phyloP scores from a whole-genome alignment of 306 rosid species.

The Prunus armeniaca region DNA sequence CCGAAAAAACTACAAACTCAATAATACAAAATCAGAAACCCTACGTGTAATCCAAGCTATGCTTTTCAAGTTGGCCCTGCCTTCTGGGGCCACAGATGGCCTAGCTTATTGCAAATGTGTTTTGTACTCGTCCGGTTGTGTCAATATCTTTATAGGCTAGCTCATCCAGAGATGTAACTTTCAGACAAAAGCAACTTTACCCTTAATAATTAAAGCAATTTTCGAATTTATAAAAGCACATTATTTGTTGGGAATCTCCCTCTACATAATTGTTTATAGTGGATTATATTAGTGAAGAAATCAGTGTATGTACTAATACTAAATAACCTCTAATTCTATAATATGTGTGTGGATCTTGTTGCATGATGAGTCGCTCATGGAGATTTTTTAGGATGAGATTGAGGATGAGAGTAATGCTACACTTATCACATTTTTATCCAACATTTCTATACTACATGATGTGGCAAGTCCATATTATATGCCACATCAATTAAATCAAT shows the following conservation, averaged over 20 bases:
- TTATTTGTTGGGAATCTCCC: background rate
- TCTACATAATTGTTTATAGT: background rate
- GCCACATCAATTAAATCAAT: too few species aligned
- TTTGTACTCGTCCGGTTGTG: background rate
- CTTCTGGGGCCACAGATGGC: background rate
- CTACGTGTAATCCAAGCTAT: background rate
- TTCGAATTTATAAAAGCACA: background rate
- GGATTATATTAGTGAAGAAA: background rate
- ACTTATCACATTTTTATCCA: too few species aligned
- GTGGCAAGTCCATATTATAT: too few species aligned
- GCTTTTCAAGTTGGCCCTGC: background rate
- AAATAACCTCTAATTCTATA: background rate
- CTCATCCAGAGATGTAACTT: background rate
- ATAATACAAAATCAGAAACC: background rate
- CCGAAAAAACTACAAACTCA: background rate
- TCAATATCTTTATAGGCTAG: too few species aligned
- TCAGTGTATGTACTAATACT: background rate
- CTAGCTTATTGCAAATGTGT: background rate
- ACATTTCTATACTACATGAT: too few species aligned
- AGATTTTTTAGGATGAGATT: background rate
- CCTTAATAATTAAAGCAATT: background rate
- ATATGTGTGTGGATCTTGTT: background rate
- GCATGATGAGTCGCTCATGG: background rate
- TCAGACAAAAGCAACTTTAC: background rate
- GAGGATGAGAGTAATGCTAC: background rate